Evolutionary conservation across 768 basidiomycete species (phyloP).

Genomic region (Podaxis sp.): DNA sequence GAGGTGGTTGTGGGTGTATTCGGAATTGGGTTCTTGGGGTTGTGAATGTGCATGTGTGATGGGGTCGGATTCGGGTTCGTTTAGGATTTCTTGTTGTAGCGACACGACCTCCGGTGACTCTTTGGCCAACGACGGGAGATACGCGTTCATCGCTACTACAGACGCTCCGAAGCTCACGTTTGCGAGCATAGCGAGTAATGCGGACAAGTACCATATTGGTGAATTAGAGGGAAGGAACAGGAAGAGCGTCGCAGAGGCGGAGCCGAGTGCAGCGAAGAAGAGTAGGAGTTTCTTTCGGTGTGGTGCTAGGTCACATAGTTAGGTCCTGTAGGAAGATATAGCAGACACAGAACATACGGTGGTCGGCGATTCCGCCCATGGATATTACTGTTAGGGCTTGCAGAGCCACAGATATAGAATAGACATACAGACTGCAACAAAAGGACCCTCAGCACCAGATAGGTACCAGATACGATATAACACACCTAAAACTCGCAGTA

Average conservation of each 20-base stretch:
- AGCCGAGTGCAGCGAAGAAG: constrained; percentile 70
- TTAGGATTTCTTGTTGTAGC: constrained; percentile 33
- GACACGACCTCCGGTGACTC: constrained; percentile 57
- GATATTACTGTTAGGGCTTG: constrained; percentile 96
- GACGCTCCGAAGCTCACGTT: constrained; percentile 88
- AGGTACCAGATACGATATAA: background rate
- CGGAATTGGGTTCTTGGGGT: constrained; percentile 6
- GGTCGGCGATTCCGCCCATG: constrained; percentile 89
- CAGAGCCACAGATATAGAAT: constrained; percentile 83
- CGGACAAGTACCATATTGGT: constrained; percentile 63
- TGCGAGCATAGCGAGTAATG: constrained; percentile 69
- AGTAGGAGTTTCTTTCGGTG: constrained; percentile 80
- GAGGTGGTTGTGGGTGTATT: constrained; percentile 3
- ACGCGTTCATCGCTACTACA: constrained; percentile 87
- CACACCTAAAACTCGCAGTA: constrained; percentile 87
- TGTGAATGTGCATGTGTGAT: constrained; percentile 14
- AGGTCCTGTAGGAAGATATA: background rate
- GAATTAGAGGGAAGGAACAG: constrained; percentile 72
- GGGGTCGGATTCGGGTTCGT: constrained; percentile 16
- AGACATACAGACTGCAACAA: constrained; percentile 69
- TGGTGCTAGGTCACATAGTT: constrained; percentile 35
- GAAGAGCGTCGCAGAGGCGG: constrained; percentile 66
- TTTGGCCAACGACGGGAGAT: constrained; percentile 73
- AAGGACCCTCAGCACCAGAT: background rate
- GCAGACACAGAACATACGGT: constrained; percentile 52